Percentiles rank a stretch among this genome's conserved stretches.
These are phyloP conservation scores for Magnusiomyces ingens DNA, from an alignment of 1,139 yeast genomes.

Conservation along the genomic window DNA sequence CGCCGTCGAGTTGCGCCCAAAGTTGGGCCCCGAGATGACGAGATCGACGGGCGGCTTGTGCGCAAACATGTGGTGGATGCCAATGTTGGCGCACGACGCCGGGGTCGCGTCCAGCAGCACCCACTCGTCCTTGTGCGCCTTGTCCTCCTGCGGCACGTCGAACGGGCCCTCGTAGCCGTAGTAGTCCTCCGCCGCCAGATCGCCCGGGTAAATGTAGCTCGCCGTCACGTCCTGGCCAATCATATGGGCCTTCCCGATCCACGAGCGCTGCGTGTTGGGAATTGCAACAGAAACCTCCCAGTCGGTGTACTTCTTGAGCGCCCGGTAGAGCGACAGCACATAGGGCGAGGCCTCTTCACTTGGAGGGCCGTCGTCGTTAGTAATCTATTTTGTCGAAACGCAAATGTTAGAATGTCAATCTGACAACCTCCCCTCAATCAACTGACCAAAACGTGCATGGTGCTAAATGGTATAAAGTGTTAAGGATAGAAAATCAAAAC, in stretches of 20 bases:
- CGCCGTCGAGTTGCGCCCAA: conserved; percentile 89
- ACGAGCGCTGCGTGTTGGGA: conserved; percentile 61
- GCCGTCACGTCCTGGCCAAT: conserved; percentile 75
- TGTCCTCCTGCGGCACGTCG: conserved; percentile 24
- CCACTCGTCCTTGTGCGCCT: conserved; percentile 58
- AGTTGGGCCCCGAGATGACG: conserved; percentile 91
- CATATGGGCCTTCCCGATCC: conserved; percentile 97
- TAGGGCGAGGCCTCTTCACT: conserved; percentile 78
- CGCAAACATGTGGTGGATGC: conserved; percentile 62
- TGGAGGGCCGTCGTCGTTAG: conserved; percentile 96
- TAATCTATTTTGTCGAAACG: conserved; percentile 36
- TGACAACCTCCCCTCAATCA: not conserved
- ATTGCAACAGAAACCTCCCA: conserved; percentile 85
- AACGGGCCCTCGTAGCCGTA: conserved; percentile 56
- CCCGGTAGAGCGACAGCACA: conserved; percentile 71
- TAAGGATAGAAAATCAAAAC: too few relatives aligned
- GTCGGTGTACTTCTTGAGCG: conserved; percentile 54
- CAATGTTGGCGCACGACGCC: conserved; percentile 90
- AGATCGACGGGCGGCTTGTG: conserved; percentile 64
- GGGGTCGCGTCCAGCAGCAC: conserved; percentile 84
- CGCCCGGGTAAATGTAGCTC: conserved; percentile 41
- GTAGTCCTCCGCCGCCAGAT: not conserved
- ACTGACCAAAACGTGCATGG: conserved; percentile 22
- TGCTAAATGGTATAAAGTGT: not conserved
- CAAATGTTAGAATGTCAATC: conserved; percentile 31